Base-by-base conservation (phyloP, 2,329 filamentous ascomycete genomes). In the Cladosporium sp. region DNA sequence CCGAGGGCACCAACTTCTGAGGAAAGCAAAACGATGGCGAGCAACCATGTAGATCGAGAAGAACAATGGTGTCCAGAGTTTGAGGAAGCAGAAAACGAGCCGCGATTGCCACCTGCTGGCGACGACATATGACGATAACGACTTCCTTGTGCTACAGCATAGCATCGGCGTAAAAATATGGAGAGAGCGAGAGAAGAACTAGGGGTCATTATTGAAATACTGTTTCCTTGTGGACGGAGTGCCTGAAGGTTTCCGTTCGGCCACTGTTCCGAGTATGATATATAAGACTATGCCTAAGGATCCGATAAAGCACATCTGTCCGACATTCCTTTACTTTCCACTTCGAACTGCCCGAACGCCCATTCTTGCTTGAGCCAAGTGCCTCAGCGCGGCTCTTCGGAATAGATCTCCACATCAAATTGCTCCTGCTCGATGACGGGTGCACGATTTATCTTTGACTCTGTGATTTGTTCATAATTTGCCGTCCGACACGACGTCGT, bases 1-100 rank as follows among this genome's bases (percentile, higher is more conserved):
- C 90, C 3, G 94, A 99, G 77, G 92, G 91, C 58, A 85, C 89
- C 28, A 87, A 71, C 62, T 73, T 72, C 63, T 72, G 19, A 54
- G 51, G 9, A 35, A 48, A n/a, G 19, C n/a, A 15, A 2, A 2
- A 22, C 28, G 25, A 28, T 4, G 4, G 44, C 20, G 25, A 20
- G 20, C 19, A 17, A 28, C 12, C 28, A 22, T 28, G 22, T 45
- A 45, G 24, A 28, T 45, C 22, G 22, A 45, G 22, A 24, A 45
- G 35, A 36, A 28, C 25, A 28, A 37, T 37, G 44, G 15, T n/a
- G 20, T 9, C 9, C n/a, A 24, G 17, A 34, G 28, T 25, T 34
- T 15, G 44, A 34, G 44, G 25, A 12, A 8, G 44, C 15, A 19
- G 25, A 34, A 47, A 28, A 32, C n/a, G 44, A 48, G 44, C 44